Evolutionary conservation across 2,329 filamentous ascomycete species (phyloP).

Genomic region (Scytalidium lignicola): DNA sequence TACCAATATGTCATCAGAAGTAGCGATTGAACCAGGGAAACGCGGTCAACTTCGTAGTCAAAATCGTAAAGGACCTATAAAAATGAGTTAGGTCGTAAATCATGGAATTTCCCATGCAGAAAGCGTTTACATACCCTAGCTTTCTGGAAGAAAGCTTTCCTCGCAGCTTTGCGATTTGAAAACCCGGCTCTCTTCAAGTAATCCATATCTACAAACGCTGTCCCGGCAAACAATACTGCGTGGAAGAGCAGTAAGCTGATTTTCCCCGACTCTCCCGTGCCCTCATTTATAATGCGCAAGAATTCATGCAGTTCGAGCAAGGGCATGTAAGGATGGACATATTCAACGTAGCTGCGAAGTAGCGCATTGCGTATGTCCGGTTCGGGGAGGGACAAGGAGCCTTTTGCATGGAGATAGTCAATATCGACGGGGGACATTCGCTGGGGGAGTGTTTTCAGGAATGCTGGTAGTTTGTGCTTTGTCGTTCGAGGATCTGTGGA

Average conservation of each 20-base stretch:
- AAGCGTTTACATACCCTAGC: constrained; percentile 59
- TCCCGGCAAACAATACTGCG: constrained; percentile 89
- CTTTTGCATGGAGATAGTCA: constrained; percentile 76
- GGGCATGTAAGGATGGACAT: constrained; percentile 92
- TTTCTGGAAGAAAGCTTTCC: constrained; percentile 85
- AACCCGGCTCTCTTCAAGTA: constrained; percentile 74
- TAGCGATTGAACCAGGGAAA: constrained; percentile 81
- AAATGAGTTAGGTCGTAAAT: constrained; percentile 4
- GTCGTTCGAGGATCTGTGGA: constrained; percentile 9
- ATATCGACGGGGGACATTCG: constrained; percentile 79
- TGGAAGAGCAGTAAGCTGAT: constrained; percentile 87
- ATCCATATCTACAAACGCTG: constrained; percentile 80
- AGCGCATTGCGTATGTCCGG: constrained; percentile 71
- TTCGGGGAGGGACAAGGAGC: constrained; percentile 72
- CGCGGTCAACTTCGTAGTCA: constrained; percentile 86
- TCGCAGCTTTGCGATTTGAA: constrained; percentile 69
- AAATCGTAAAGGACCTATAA: constrained; percentile 81
- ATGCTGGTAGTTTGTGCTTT: constrained; percentile 46
- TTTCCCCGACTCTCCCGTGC: constrained; percentile 64
- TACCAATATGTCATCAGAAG: constrained; percentile 97
- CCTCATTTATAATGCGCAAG: constrained; percentile 53
- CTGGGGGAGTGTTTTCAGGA: constrained; percentile 72
- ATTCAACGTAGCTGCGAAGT: constrained; percentile 78
- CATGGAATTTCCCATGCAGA: constrained; percentile 6
- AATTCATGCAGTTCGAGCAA: constrained; percentile 66